Percentiles rank a stretch among this genome's conserved stretches.
Conservation (phyloP, 2,329 filamentous ascomycete species). For the Cordyceps cicadae region DNA sequence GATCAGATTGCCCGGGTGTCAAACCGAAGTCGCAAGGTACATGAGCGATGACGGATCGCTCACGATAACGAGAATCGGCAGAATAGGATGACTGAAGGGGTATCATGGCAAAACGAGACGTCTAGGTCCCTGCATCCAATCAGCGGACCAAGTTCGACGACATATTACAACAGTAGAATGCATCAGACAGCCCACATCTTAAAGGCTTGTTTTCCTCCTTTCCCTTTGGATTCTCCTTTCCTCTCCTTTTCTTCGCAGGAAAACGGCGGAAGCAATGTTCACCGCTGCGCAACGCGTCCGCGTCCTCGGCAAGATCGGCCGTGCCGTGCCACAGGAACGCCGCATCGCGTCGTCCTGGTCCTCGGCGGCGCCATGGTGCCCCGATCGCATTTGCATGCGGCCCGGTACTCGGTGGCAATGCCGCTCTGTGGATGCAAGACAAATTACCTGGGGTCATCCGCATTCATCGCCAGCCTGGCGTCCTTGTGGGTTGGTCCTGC, state of each 20-base stretch:
- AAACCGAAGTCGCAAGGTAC: no score
- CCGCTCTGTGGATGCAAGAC: constrained; percentile 34
- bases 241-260: neutral
- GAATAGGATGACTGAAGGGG: no score
- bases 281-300: neutral
- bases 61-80: no score
- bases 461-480: constrained; percentile 32
- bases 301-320: constrained; percentile 24
- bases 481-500: neutral
- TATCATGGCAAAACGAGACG: no score
- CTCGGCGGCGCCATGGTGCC: constrained; percentile 42
- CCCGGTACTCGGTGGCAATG: constrained; percentile 33
- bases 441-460: constrained; percentile 40
- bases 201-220: neutral
- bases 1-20: no score
- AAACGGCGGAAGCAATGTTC: neutral
- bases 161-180: no score
- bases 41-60: no score
- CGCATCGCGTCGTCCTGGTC: constrained; percentile 46
- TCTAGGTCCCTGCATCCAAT: no score
- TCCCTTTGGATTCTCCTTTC: no score
- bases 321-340: constrained; percentile 43
- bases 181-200: neutral
- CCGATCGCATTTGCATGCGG: constrained; percentile 44
- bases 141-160: no score